These are phyloP conservation scores for Jimgerdemannia flammicorona DNA, from an alignment of 192 early-diverging fungal species.

Conservation along the genomic window DNA sequence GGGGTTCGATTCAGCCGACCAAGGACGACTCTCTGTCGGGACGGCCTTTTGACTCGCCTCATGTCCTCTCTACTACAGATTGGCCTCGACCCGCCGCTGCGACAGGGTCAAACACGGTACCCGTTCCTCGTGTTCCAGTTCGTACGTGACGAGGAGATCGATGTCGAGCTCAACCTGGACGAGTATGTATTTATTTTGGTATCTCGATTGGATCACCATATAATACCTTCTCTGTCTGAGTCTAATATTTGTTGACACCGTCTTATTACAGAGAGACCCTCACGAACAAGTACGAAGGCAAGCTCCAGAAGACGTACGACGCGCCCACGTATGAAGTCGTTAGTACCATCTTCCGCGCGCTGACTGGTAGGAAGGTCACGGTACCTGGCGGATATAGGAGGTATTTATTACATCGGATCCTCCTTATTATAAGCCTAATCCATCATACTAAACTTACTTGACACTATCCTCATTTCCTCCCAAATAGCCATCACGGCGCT, in stretches of 20 bases:
- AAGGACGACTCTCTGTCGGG: too few species aligned
- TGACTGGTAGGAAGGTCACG: slow-evolving; percentile 75
- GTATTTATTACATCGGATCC: slow-evolving; percentile 6
- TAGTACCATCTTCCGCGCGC: slow-evolving; percentile 76
- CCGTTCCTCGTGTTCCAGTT: slow-evolving; percentile 97
- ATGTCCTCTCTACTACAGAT: slow-evolving; percentile 35
- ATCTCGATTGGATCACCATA: background rate
- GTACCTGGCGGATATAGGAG: slow-evolving; percentile 57
- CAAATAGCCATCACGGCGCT: slow-evolving; percentile 64
- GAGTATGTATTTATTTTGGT: slow-evolving; percentile 36
- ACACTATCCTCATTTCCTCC: slow-evolving; percentile 1
- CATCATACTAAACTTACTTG: too few species aligned
- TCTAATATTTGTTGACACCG: slow-evolving; percentile 6
- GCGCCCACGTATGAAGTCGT: slow-evolving; percentile 84
- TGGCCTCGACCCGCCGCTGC: slow-evolving; percentile 91
- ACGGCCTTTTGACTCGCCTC: background rate
- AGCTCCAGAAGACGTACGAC: slow-evolving; percentile 81
- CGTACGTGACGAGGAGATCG: slow-evolving; percentile 86
- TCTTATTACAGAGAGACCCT: slow-evolving; percentile 50
- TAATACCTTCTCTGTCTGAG: background rate
- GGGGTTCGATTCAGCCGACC: too few species aligned
- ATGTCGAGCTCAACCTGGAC: slow-evolving; percentile 78
- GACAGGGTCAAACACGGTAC: slow-evolving; percentile 96
- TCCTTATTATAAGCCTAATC: too few species aligned
- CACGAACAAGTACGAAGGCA: slow-evolving; percentile 65